Evolutionary conservation across 2,329 filamentous ascomycete species (phyloP).

Genomic region (Atkinsonella texensis): DNA sequence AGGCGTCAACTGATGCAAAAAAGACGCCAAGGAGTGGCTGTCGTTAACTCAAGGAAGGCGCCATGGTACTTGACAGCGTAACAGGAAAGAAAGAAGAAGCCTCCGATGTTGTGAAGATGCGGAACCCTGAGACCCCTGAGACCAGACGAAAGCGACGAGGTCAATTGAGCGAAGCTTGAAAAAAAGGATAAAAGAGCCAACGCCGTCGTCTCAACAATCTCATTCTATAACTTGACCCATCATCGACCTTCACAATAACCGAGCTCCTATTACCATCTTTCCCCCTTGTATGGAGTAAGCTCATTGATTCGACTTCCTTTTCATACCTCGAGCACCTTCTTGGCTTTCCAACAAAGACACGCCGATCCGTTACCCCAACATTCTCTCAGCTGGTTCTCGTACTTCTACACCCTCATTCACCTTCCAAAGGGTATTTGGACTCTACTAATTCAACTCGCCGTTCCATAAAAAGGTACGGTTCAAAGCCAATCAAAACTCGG

Average conservation of each 20-base stretch:
- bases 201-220: background rate
- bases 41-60: background rate
- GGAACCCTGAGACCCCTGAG: background rate
- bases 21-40: background rate
- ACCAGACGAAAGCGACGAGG: background rate
- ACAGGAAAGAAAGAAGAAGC: background rate
- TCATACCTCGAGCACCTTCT: background rate
- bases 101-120: background rate
- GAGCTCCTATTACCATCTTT: background rate
- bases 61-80: background rate
- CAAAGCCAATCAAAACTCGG: background rate
- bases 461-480: background rate
- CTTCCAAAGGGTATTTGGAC: background rate
- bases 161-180: background rate
- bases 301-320: background rate
- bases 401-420: background rate
- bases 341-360: too few relatives aligned
- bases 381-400: background rate
- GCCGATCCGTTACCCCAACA: background rate
- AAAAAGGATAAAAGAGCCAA: conserved; percentile 3
- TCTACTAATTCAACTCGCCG: background rate
- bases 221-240: background rate
- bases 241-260: background rate
- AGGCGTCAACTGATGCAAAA: conserved; percentile 1
- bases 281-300: background rate